Base-by-base conservation (phyloP, 1,139 yeast species). In the Candida tetrigidarum region DNA sequence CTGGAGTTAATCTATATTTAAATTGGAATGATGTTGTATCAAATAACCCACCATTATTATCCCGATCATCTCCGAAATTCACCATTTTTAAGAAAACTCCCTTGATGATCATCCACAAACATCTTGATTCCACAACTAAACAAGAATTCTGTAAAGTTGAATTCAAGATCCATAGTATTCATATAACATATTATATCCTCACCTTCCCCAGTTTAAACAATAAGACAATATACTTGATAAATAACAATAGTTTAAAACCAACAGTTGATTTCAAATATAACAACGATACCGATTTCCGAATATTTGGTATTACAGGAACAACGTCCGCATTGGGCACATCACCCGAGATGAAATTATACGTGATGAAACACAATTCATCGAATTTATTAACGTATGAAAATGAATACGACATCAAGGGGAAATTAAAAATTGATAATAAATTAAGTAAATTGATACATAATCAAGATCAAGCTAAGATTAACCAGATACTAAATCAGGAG, bases 321-420 rank as follows among this genome's bases (percentile, higher is more conserved):
- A 56, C 73, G 1, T 68, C 76, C 8, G 67, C 75, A 0, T 69
- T 71, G 49, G 75, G 74, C 7, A 43, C 50, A 3, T 66, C 62
- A 42, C 68, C 71, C 1, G 52, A 63, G 10, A 56, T 70, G 32
- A 59, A 63, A 40, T 43, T 67, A 27, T 63, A 51, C 42, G 60
- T 68, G 6, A 55, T 72, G 58, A 47, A 54, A 11, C 48, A 53
- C 2, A 42, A 51, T 8, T 36, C 43, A 5, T 53, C 64, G 12
- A 55, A 56, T 10, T 51, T 63, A 11, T 58, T 69, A 8, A 53
- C 61, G 5, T 69, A 69, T 46, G 59, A 56, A 12, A 47, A 63
- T 15, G 45, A 43, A 12, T 28, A 51, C 3, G 47, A 46, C 14
- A 30, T 37, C 40, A 44, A 37, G 27, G 39, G 40, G 28, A 47